Percentiles rank a stretch among this genome's conserved stretches.
These are phyloP conservation scores for Cymbopogon citratus DNA, from an alignment of 176 grass and related monocot genomes.

Conservation along the genomic window DNA sequence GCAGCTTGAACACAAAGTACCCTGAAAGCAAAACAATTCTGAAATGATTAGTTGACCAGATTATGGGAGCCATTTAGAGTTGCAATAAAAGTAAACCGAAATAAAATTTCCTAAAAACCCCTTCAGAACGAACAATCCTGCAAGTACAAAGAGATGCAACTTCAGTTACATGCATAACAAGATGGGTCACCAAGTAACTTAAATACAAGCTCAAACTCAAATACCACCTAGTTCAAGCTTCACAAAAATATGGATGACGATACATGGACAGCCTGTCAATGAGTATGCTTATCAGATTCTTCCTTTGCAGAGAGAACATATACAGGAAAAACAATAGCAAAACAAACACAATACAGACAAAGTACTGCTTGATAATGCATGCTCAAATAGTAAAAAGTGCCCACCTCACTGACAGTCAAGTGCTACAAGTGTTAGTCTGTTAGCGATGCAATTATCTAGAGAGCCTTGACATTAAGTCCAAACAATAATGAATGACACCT, in stretches of 20 bases:
- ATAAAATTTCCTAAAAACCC: constrained; percentile 13
- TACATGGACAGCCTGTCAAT: constrained; percentile 35
- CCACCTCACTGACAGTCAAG: neutral
- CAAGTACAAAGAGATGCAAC: constrained; percentile 31
- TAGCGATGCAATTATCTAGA: neutral
- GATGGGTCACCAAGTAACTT: neutral
- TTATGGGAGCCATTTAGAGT: neutral
- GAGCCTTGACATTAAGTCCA: too few relatives aligned
- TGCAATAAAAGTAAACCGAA: neutral
- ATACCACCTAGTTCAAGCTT: constrained; percentile 34
- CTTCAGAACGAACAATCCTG: constrained; percentile 42
- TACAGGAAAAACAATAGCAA: neutral
- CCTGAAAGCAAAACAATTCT: constrained; percentile 28
- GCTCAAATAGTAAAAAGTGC: neutral
- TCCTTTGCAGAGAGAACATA: neutral
- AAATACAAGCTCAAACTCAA: constrained; percentile 31
- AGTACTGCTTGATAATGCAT: neutral
- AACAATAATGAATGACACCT: neutral
- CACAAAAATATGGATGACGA: constrained; percentile 12
- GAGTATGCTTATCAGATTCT: constrained; percentile 33
- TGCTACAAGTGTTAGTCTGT: neutral
- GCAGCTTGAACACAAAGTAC: neutral
- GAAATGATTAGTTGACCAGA: neutral
- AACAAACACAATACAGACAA: neutral
- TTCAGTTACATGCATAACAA: constrained; percentile 30